Conservation (phyloP, 306 rosid genomes). For the Begonia masoniana region DNA sequence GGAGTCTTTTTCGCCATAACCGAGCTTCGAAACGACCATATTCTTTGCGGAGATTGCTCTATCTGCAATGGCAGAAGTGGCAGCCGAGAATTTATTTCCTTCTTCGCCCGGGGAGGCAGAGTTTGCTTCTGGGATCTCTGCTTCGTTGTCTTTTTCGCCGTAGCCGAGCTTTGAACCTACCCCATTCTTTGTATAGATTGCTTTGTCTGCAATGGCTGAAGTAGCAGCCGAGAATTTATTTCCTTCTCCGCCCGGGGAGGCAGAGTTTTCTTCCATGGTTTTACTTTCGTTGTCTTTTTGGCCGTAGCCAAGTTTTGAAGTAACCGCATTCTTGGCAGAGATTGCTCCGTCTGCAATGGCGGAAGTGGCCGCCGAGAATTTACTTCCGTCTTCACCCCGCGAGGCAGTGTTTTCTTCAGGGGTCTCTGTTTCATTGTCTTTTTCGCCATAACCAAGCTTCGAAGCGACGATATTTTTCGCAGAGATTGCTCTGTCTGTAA, state of each 20-base stretch:
- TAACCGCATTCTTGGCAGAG: too few species aligned
- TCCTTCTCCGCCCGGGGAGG: too few species aligned
- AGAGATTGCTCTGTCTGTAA: background rate
- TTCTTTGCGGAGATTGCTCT: slow-evolving; percentile 36
- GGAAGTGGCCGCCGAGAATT: slow-evolving; percentile 5
- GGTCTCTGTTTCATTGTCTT: background rate
- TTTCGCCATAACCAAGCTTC: slow-evolving; percentile 10
- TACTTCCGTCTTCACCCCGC: too few species aligned
- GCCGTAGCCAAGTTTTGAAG: too few species aligned
- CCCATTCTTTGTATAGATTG: slow-evolving; percentile 26
- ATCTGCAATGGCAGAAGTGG: too few species aligned
- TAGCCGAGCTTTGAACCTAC: slow-evolving; percentile 41
- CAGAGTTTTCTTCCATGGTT: too few species aligned
- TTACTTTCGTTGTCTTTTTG: too few species aligned
- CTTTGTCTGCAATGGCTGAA: slow-evolving; percentile 6
- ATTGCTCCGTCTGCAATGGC: slow-evolving; percentile 1
- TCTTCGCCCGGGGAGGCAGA: too few species aligned
- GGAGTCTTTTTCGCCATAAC: slow-evolving; percentile 21
- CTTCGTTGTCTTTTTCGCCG: slow-evolving; percentile 12
- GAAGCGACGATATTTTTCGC: background rate
- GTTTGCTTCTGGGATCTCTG: background rate
- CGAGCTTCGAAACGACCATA: slow-evolving; percentile 31
- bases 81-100: too few species aligned
- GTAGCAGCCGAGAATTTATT: too few species aligned
- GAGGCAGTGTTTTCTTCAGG: too few species aligned